phyloP scores from a whole-genome alignment of 2,329 filamentous ascomycete genomes.

The Aspergillus viridinutans region DNA sequence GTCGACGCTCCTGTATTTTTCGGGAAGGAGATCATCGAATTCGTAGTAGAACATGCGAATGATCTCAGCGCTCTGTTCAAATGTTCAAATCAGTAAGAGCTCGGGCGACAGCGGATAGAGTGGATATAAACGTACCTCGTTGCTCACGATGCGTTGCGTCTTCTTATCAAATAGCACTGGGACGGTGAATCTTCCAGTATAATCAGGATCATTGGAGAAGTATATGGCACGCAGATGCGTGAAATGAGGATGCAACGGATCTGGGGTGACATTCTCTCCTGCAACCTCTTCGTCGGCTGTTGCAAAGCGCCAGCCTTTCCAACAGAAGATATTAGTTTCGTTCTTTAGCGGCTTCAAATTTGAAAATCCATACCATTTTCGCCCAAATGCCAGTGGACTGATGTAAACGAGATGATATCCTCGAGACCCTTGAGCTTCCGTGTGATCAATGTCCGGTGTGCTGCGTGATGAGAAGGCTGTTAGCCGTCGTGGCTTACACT shows the following conservation, averaged over 20 bases:
- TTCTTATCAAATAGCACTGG: conserved; percentile 74
- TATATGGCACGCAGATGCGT: conserved; percentile 76
- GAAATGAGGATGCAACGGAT: conserved; percentile 61
- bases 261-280: conserved; percentile 51
- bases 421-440: conserved; percentile 89
- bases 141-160: conserved; percentile 73
- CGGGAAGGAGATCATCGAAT: conserved; percentile 68
- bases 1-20: conserved; percentile 57
- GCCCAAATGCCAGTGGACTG: conserved; percentile 89
- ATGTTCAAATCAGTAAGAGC: neutral
- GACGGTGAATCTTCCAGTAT: conserved; percentile 78
- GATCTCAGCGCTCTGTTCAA: conserved; percentile 66
- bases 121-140: conserved; percentile 57
- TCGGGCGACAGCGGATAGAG: neutral
- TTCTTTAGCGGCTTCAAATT: neutral
- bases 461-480: conserved; percentile 38
- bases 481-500: conserved; percentile 14
- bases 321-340: neutral
- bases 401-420: conserved; percentile 71
- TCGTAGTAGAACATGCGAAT: conserved; percentile 81
- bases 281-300: conserved; percentile 58
- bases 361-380: conserved; percentile 51
- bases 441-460: conserved; percentile 80
- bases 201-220: conserved; percentile 68
- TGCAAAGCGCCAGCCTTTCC: conserved; percentile 74